These are phyloP conservation scores for Mucor saturninus DNA, from an alignment of 371 early-diverging fungal species.

Conservation along the genomic window DNA sequence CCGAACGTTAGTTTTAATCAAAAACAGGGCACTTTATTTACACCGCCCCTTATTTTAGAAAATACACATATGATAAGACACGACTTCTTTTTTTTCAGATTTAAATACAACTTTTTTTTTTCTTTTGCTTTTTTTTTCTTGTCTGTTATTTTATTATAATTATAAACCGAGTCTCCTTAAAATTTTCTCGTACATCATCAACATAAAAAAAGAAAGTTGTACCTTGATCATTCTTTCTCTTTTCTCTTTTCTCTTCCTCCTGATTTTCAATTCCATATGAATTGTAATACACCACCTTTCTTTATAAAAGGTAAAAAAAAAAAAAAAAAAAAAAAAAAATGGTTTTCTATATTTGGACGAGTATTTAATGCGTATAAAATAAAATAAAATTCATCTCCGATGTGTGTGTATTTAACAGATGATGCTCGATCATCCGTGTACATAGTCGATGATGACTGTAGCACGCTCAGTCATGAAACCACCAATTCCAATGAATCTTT, in stretches of 20 bases:
- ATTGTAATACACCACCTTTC: conserved; percentile 9
- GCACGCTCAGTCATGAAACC: conserved; percentile 17
- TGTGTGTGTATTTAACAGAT: background rate
- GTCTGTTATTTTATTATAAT: background rate
- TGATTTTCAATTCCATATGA: background rate
- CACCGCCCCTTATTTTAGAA: no score
- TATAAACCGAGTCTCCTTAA: background rate
- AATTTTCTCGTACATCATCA: no score
- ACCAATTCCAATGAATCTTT: conserved; percentile 8
- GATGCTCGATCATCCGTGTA: conserved; percentile 7
- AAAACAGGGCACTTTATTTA: no score
- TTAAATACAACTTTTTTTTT: background rate
- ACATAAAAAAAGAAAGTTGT: background rate
- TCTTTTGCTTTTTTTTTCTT: background rate
- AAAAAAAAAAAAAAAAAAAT: conserved; percentile 1
- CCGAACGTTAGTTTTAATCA: no score
- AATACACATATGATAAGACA: no score
- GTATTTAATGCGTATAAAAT: conserved; percentile 6
- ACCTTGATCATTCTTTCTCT: conserved; percentile 1
- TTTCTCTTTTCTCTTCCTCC: background rate
- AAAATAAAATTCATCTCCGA: conserved; percentile 1
- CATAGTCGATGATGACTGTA: conserved; percentile 22
- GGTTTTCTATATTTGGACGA: conserved; percentile 4
- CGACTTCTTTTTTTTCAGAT: background rate
- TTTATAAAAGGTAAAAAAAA: conserved; percentile 15